phyloP scores from a whole-genome alignment of 805 yeast genomes.

The Schwanniomyces occidentalis region DNA sequence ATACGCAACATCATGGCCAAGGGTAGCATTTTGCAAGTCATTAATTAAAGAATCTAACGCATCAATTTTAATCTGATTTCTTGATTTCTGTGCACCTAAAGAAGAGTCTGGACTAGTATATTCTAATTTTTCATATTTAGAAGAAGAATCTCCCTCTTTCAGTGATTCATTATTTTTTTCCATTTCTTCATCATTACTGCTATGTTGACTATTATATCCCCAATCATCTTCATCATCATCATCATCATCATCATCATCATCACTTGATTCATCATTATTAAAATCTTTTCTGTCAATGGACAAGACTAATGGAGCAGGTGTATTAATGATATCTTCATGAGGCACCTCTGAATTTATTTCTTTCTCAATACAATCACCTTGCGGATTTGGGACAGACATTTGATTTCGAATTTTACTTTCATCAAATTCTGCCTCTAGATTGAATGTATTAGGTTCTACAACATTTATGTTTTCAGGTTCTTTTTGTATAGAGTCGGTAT shows the following conservation, averaged over 20 bases:
- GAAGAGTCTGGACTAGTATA: conserved; percentile 1
- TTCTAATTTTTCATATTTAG: neutral
- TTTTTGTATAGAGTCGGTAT: conserved; percentile 40
- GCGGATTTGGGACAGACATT: no score
- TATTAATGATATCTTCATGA: neutral
- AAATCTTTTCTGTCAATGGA: conserved; percentile 22
- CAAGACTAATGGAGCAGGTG: conserved; percentile 19
- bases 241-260: conserved; percentile 6
- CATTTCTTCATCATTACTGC: neutral
- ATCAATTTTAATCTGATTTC: conserved; percentile 18
- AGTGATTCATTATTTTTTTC: conserved; percentile 6
- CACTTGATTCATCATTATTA: conserved; percentile 7
- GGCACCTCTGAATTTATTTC: neutral
- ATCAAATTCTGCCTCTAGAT: neutral
- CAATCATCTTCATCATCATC: conserved; percentile 1
- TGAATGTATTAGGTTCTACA: conserved; percentile 5
- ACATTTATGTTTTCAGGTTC: conserved; percentile 35
- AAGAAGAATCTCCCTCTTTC: neutral
- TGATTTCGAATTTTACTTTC: neutral
- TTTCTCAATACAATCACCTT: no score
- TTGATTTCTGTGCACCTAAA: neutral
- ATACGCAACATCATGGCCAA: conserved; percentile 7
- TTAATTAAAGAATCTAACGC: conserved; percentile 39
- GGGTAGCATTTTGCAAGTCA: conserved; percentile 30
- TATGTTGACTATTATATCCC: neutral